These are phyloP conservation scores for Candida sphagnicola DNA, from an alignment of 805 yeast genomes.

Conservation along the genomic window DNA sequence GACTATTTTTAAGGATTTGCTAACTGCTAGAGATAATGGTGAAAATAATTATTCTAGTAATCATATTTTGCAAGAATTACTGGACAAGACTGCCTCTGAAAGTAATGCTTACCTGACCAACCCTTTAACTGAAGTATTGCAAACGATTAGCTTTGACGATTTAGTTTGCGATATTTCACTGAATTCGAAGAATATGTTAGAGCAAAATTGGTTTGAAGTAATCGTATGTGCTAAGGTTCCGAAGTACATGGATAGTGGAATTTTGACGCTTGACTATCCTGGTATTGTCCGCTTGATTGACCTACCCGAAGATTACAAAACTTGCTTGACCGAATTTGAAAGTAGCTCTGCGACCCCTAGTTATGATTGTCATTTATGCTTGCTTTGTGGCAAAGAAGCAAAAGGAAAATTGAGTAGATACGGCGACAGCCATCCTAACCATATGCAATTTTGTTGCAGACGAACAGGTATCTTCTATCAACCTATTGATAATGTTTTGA, in stretches of 20 bases:
- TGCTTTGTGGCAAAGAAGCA: slow-evolving; percentile 28
- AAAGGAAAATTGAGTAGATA: slow-evolving; percentile 12
- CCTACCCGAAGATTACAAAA: slow-evolving; percentile 42
- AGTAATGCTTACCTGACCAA: slow-evolving; percentile 15
- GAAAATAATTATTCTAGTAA: slow-evolving; percentile 20
- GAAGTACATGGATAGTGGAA: slow-evolving; percentile 16
- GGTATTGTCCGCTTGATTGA: slow-evolving; percentile 50
- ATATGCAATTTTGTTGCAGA: slow-evolving; percentile 21
- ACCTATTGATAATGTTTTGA: slow-evolving; percentile 22
- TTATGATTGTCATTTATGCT: slow-evolving; percentile 26
- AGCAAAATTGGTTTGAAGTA: slow-evolving; percentile 18
- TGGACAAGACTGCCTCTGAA: slow-evolving; percentile 11
- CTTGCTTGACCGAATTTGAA: slow-evolving; percentile 15
- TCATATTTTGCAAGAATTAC: not conserved
- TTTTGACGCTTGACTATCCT: slow-evolving; percentile 44
- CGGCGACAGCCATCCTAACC: slow-evolving; percentile 18
- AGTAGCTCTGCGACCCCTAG: slow-evolving; percentile 14
- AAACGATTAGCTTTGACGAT: slow-evolving; percentile 20
- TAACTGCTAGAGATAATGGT: slow-evolving; percentile 25
- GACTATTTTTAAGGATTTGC: slow-evolving; percentile 26
- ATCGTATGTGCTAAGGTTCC: slow-evolving; percentile 23
- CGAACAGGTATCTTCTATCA: slow-evolving; percentile 24
- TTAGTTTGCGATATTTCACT: slow-evolving; percentile 11
- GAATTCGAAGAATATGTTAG: slow-evolving; percentile 11
- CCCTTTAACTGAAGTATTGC: slow-evolving; percentile 21